Base-by-base conservation (phyloP, 2,329 filamentous ascomycete genomes). In the Dactylella cylindrospora region DNA sequence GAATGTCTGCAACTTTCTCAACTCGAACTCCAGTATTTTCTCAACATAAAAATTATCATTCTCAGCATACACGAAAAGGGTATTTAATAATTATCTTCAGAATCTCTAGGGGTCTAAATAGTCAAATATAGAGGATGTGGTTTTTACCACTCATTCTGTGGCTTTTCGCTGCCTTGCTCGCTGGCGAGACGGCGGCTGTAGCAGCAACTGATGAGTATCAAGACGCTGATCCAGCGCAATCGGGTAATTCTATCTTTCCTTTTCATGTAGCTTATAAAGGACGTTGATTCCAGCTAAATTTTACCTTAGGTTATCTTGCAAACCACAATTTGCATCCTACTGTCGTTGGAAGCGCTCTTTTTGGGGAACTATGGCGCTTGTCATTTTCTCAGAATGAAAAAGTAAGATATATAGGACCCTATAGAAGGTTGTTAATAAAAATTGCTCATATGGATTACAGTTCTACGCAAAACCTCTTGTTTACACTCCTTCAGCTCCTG, bases 401-500 rank as follows among this genome's bases (percentile, higher is more conserved):
- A 25, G 54, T 60, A 40, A 25, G 20, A 19, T 1, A 17, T 9
- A 15, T 9, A 7, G 32, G n/a, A 23, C 7, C 15, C n/a, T 17
- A 38, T n/a, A 20, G 35, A 39, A 7, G 17, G 6, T 19, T 23
- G n/a, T 20, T 23, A 23, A 26, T 13, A 3, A 25, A 25, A 41
- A n/a, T n/a, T 26, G 38, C 5, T 13, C 13, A 23, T 13, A n/a
- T 10, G 20, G 72, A 69, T 71, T 66, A 67, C 67, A 66, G 62
- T 76, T 79, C 72, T 74, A 77, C 72, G 57, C 78, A 31, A 76
- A 79, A 65, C 78, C 78, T 5, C 66, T 77, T 7, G 70, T 75
- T 0, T 76, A 74, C 49, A 77, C 75, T 1, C 75, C 75, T 5
- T 61, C 67, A 3, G 69, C 68, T 33, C 66, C 68, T 9, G 72